Evolutionary conservation across 345 rosid species (phyloP).

Genomic region (Aegle marmelos): DNA sequence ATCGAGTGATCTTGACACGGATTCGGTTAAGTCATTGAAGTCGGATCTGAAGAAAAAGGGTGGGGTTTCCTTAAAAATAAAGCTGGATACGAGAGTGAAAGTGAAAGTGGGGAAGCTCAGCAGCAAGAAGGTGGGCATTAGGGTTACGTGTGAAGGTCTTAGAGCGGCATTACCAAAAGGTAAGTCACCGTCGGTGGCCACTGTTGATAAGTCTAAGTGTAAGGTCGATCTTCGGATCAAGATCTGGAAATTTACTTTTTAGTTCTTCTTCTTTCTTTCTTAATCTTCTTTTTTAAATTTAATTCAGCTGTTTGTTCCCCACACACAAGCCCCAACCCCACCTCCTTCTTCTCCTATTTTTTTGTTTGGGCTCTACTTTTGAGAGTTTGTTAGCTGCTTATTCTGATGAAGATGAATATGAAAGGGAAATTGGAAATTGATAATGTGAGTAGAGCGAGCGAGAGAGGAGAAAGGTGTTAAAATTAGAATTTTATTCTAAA

Average conservation of each 20-base stretch:
- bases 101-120: slow-evolving; percentile 53
- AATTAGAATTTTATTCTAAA: background rate
- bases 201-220: slow-evolving; percentile 49
- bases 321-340: no score
- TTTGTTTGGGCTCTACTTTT: background rate
- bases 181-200: slow-evolving; percentile 62
- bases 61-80: slow-evolving; percentile 49
- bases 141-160: slow-evolving; percentile 66
- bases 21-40: slow-evolving; percentile 49
- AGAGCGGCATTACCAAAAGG: slow-evolving; percentile 67
- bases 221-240: slow-evolving; percentile 80
- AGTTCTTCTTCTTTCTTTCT: background rate
- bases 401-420: slow-evolving; percentile 23
- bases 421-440: slow-evolving; percentile 8
- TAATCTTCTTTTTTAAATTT: background rate
- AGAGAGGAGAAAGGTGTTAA: slow-evolving; percentile 6
- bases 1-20: slow-evolving; percentile 67
- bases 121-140: slow-evolving; percentile 77
- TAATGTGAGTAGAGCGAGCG: background rate
- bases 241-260: slow-evolving; percentile 90
- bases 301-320: background rate
- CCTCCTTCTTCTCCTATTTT: background rate
- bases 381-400: slow-evolving; percentile 15
- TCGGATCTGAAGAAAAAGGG: slow-evolving; percentile 66
- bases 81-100: slow-evolving; percentile 63